phyloP scores from a whole-genome alignment of 2,329 filamentous ascomycete species.

The Cordyceps javanica region DNA sequence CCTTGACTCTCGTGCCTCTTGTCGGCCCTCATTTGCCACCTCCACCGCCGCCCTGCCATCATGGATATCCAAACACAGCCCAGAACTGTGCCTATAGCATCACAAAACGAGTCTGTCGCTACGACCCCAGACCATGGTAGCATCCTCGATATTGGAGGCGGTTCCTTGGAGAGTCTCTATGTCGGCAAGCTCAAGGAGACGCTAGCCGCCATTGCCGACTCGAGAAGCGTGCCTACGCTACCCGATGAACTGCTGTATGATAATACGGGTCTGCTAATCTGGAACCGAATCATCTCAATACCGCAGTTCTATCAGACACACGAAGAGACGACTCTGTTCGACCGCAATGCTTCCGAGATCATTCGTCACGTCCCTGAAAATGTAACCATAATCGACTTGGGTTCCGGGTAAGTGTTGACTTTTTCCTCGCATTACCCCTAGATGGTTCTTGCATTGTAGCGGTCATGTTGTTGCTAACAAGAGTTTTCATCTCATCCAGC shows the following conservation, averaged over 20 bases:
- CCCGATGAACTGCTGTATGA: conserved; percentile 37
- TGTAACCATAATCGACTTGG: conserved; percentile 33
- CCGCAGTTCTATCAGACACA: conserved; percentile 35
- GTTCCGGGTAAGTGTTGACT: conserved; percentile 32
- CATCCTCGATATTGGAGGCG: conserved; percentile 34
- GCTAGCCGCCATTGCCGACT: conserved; percentile 21
- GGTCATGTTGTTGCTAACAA: conserved; percentile 14
- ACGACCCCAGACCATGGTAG: conserved; percentile 21
- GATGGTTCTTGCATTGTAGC: conserved; percentile 8
- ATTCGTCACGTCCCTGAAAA: conserved; percentile 23
- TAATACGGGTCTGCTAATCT: conserved; percentile 32
- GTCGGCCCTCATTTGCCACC: neutral
- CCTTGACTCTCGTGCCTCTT: too few relatives aligned
- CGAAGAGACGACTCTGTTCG: conserved; percentile 33
- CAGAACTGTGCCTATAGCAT: neutral
- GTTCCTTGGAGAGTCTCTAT: conserved; percentile 25
- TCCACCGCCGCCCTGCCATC: neutral
- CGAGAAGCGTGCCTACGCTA: conserved; percentile 23
- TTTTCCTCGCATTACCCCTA: neutral
- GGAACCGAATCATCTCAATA: conserved; percentile 35
- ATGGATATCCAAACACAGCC: neutral
- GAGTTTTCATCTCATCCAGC: conserved; percentile 19
- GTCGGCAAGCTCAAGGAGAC: conserved; percentile 21
- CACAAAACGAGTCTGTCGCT: conserved; percentile 12
- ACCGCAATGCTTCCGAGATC: conserved; percentile 29